phyloP scores from a whole-genome alignment of 31 red algal genomes.

The Endocladia muricata region DNA sequence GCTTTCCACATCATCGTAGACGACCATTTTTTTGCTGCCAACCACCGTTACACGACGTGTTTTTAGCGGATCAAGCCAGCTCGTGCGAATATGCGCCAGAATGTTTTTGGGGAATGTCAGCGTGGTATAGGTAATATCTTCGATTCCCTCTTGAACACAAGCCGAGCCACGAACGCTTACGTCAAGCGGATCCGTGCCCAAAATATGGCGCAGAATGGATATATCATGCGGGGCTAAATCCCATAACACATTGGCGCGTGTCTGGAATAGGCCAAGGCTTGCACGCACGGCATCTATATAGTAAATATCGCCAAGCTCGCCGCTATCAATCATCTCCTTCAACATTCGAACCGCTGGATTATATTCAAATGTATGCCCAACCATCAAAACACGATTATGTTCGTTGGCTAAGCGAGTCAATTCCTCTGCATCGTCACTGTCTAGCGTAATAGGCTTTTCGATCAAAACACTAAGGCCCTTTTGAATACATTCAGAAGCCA shows the following conservation, averaged over 20 bases:
- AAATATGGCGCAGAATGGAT: neutral
- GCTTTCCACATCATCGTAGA: conserved; percentile 3
- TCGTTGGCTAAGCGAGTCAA: neutral
- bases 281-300: neutral
- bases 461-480: neutral
- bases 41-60: neutral
- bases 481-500: neutral
- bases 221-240: conserved; percentile 15
- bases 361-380: conserved; percentile 11
- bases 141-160: neutral
- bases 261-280: neutral
- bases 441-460: neutral
- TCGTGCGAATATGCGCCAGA: neutral
- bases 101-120: neutral
- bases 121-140: neutral
- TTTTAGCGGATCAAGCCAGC: neutral
- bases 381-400: neutral
- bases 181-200: neutral
- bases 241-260: neutral
- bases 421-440: neutral
- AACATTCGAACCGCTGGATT: neutral
- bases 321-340: neutral
- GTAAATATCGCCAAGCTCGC: neutral
- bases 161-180: neutral
- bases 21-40: conserved; percentile 3